phyloP scores from a whole-genome alignment of 2,329 filamentous ascomycete species.

The Lecanicillium sp. region DNA sequence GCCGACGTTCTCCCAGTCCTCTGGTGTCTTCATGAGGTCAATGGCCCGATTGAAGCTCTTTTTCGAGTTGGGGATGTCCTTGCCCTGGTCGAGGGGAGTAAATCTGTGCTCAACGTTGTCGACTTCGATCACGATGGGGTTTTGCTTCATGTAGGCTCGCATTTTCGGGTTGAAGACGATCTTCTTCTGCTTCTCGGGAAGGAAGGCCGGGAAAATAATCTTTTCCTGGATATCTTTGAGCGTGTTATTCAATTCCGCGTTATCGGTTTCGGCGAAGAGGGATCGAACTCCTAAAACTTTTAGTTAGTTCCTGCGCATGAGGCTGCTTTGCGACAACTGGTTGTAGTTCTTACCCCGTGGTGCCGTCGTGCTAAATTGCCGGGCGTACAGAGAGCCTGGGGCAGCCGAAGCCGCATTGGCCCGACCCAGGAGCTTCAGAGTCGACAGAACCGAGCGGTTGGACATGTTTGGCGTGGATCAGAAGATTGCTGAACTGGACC shows the following conservation, averaged over 20 bases:
- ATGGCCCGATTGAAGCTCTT: slow-evolving; percentile 34
- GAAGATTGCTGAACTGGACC: not conserved
- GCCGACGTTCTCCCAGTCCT: slow-evolving; percentile 48
- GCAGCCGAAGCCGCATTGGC: not conserved
- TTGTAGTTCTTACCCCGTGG: not conserved
- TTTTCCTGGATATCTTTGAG: slow-evolving; percentile 50
- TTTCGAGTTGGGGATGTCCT: slow-evolving; percentile 38
- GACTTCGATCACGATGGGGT: slow-evolving; percentile 54
- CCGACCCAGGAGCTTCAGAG: slow-evolving; percentile 2
- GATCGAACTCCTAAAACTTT: slow-evolving; percentile 25
- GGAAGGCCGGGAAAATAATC: slow-evolving; percentile 56
- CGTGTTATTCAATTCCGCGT: slow-evolving; percentile 45
- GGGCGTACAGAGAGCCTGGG: not conserved
- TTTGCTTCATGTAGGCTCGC: slow-evolving; percentile 42
- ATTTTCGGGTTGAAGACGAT: slow-evolving; percentile 44
- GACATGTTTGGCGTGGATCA: slow-evolving; percentile 7
- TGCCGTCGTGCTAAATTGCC: slow-evolving; percentile 11
- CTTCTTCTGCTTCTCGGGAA: slow-evolving; percentile 46
- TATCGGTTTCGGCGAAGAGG: slow-evolving; percentile 47
- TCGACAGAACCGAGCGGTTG: slow-evolving; percentile 6
- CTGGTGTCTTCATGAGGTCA: slow-evolving; percentile 38
- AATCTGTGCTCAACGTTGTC: slow-evolving; percentile 51
- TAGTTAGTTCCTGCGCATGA: slow-evolving; percentile 16
- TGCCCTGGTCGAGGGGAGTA: slow-evolving; percentile 37
- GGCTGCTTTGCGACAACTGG: slow-evolving; percentile 1